Conservation (phyloP, 1,139 yeast genomes). For the Hemisphaericaspora subhashii region DNA sequence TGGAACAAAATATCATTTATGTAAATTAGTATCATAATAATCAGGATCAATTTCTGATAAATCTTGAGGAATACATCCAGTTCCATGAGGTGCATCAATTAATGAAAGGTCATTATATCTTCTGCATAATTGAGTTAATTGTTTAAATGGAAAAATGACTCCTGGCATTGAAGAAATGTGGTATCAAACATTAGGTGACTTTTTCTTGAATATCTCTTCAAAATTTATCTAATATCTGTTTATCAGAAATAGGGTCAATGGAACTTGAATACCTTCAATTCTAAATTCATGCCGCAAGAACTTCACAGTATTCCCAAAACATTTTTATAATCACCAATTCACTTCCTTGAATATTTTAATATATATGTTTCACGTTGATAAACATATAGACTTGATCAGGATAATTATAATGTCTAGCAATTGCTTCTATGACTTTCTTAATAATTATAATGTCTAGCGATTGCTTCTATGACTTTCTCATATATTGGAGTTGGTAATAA, state of each 20-base stretch:
- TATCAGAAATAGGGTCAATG: slow-evolving; percentile 49
- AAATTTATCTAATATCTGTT: slow-evolving; percentile 45
- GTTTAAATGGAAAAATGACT: slow-evolving; percentile 54
- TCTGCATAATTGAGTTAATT: slow-evolving; percentile 49
- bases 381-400: too few species aligned
- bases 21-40: slow-evolving; percentile 61
- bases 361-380: slow-evolving; percentile 31
- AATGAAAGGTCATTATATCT: slow-evolving; percentile 51
- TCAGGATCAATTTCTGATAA: slow-evolving; percentile 53
- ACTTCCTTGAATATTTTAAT: slow-evolving; percentile 43
- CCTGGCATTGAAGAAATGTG: slow-evolving; percentile 68
- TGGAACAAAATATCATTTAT: slow-evolving; percentile 69
- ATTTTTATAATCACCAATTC: slow-evolving; percentile 57
- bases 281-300: slow-evolving; percentile 46
- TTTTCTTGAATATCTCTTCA: slow-evolving; percentile 26
- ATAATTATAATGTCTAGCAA: too few species aligned
- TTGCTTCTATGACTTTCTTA: too few species aligned
- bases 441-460: slow-evolving; percentile 28
- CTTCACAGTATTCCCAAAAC: slow-evolving; percentile 54
- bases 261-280: slow-evolving; percentile 43
- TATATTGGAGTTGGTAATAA: slow-evolving; percentile 43
- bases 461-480: slow-evolving; percentile 23
- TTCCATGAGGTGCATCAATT: slow-evolving; percentile 73
- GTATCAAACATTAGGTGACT: slow-evolving; percentile 54
- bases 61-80: slow-evolving; percentile 51